Evolutionary conservation across 2,329 filamentous ascomycete species (phyloP), one percentile per base, ranked within the genome.

Genomic region (Alternaria sp.): DNA sequence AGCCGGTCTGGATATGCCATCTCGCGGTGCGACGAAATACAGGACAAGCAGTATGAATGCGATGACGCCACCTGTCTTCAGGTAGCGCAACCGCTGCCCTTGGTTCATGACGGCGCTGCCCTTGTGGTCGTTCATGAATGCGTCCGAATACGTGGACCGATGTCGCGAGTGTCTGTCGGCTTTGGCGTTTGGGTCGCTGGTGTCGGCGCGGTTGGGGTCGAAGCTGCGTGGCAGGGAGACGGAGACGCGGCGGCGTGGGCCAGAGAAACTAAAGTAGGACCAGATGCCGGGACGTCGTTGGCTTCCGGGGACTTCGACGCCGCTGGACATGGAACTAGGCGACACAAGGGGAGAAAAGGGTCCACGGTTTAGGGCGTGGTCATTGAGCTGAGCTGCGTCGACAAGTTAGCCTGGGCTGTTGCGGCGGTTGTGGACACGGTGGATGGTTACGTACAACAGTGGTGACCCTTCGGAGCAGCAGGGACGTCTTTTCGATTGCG

Each of bases 1-100:
- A 62, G 60, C 56, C 14, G 65, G 52, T 46, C 67, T 69, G 22
- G 77, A 70, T 34, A 76, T 46, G 11, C 70, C 62, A 61, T 74
- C 74, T 46, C 72, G 70, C 3, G 85, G 84, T 34, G 85, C 78
- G 72, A 89, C 81, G 67, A 86, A 83, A 70, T 88, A 85, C 46
- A 86, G 74, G n/a, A 89, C 76, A 54, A 89, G 78, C 51, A 89
- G 73, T 50, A 90, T 77, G 64, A 88, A 83, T 54, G 83, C 82
- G 62, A 89, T 80, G 62, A 90, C 81, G 65, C 85, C 86, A 41
- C 86, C 87, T 54, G 86, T 86, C 81, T 89, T 90, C 70, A 90
- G 72, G 71, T 85, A 88, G 63, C 87, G 83, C 54, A 85, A 80
- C 74, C 86, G 82, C 78, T 88, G 86, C 66, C 84, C 86, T 80